Evolutionary conservation across 129 eudicot genomes (phyloP).

Genomic region (Escallonia rubra): DNA sequence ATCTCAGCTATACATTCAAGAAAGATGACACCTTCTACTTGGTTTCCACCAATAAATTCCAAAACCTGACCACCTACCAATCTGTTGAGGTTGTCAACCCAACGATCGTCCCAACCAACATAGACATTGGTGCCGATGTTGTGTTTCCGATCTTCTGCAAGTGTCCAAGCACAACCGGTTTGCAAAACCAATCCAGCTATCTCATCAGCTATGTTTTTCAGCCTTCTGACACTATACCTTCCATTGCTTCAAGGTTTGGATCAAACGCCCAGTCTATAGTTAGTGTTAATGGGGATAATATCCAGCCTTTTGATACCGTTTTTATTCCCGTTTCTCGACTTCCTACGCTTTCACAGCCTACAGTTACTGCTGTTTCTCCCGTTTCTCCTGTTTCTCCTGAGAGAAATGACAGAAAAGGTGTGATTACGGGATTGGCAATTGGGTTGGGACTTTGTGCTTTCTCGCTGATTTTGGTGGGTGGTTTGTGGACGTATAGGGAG

Average conservation of each 20-base stretch:
- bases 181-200: constrained; percentile 35
- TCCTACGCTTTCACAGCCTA: constrained; percentile 62
- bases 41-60: constrained; percentile 39
- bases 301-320: constrained; percentile 38
- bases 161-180: constrained; percentile 63
- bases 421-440: constrained; percentile 52
- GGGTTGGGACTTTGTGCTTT: constrained; percentile 66
- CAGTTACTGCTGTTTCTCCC: constrained; percentile 6
- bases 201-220: constrained; percentile 75
- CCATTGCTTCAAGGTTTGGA: constrained; percentile 53
- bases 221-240: constrained; percentile 49
- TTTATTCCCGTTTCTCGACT: constrained; percentile 73
- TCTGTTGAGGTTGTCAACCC: constrained; percentile 74
- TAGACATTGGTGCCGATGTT: constrained; percentile 44
- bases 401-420: constrained; percentile 29
- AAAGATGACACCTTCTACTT: constrained; percentile 52
- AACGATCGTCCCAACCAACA: constrained; percentile 40
- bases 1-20: constrained; percentile 42
- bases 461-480: constrained; percentile 42
- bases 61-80: constrained; percentile 71
- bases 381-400: constrained; percentile 5
- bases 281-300: constrained; percentile 47
- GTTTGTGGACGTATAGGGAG: constrained; percentile 48
- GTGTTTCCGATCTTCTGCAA: constrained; percentile 81
- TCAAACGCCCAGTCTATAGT: constrained; percentile 28